Evolutionary conservation across 73 alveolate species (phyloP).

Genomic region (Paramecium bursaria): DNA sequence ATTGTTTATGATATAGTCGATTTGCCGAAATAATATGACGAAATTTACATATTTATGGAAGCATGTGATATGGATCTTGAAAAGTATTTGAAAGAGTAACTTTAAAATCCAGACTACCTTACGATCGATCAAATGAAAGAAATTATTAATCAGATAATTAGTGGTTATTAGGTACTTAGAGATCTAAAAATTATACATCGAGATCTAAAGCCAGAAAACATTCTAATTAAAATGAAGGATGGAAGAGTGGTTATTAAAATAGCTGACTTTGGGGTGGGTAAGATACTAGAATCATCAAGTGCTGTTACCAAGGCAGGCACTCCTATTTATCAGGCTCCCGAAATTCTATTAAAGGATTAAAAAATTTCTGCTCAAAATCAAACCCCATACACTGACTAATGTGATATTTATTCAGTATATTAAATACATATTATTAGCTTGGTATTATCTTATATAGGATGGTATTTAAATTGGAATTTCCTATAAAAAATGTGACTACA

Average conservation of each 20-base stretch:
- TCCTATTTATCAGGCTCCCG: slow-evolving; percentile 18
- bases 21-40: too few relatives aligned
- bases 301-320: slow-evolving; percentile 22
- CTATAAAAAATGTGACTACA: too few relatives aligned
- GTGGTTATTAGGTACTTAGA: too few relatives aligned
- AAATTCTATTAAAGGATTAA: not conserved
- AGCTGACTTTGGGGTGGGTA: slow-evolving; percentile 47
- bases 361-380: too few relatives aligned
- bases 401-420: slow-evolving; percentile 38
- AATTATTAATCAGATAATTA: too few relatives aligned
- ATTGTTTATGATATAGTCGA: too few relatives aligned
- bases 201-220: slow-evolving; percentile 21
- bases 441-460: slow-evolving; percentile 14
- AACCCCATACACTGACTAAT: not conserved
- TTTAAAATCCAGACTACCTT: too few relatives aligned
- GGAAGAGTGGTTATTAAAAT: not conserved
- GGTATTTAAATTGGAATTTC: not conserved
- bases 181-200: slow-evolving; percentile 8
- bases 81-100: too few relatives aligned
- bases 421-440: too few relatives aligned
- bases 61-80: too few relatives aligned
- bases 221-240: not conserved
- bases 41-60: too few relatives aligned
- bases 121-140: too few relatives aligned
- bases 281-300: not conserved